A percentile compares a stretch with the other conserved stretches of the same genome.
These are phyloP conservation scores for Verbascum thapsus DNA, from an alignment of 257 asterid species.

Conservation along the genomic window DNA sequence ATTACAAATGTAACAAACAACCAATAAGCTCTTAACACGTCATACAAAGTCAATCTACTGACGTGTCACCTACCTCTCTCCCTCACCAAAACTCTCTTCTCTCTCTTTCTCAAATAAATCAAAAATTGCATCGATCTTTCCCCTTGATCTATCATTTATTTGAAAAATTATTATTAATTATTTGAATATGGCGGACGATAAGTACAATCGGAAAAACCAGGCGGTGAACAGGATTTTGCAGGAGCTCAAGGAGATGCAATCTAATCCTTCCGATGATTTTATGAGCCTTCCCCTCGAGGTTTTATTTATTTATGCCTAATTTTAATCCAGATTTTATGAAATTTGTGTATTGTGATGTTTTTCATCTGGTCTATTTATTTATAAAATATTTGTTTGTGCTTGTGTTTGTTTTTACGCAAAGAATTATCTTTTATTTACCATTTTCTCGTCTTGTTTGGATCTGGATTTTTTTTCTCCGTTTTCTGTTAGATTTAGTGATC, in stretches of 20 bases:
- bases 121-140: conserved; percentile 1
- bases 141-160: background rate
- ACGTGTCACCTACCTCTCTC: conserved; percentile 27
- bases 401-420: conserved; percentile 3
- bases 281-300: conserved; percentile 69
- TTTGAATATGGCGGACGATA: conserved; percentile 50
- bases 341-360: background rate
- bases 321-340: background rate
- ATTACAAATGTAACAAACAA: no score
- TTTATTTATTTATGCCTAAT: background rate
- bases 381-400: background rate
- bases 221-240: conserved; percentile 68
- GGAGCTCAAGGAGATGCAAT: conserved; percentile 64
- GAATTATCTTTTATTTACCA: background rate
- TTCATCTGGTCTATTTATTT: background rate
- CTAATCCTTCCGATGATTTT: conserved; percentile 61
- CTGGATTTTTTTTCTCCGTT: conserved; percentile 16
- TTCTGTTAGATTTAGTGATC: background rate
- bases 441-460: conserved; percentile 15
- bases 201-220: conserved; percentile 59
- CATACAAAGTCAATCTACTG: background rate
- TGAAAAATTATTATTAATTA: background rate
- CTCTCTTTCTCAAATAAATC: conserved; percentile 1
- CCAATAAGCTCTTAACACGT: conserved; percentile 20
- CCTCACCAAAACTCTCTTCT: background rate